Evolutionary conservation across 805 yeast species (phyloP), one percentile per base, ranked within the genome.

Genomic region (Brettanomyces anomalus): DNA sequence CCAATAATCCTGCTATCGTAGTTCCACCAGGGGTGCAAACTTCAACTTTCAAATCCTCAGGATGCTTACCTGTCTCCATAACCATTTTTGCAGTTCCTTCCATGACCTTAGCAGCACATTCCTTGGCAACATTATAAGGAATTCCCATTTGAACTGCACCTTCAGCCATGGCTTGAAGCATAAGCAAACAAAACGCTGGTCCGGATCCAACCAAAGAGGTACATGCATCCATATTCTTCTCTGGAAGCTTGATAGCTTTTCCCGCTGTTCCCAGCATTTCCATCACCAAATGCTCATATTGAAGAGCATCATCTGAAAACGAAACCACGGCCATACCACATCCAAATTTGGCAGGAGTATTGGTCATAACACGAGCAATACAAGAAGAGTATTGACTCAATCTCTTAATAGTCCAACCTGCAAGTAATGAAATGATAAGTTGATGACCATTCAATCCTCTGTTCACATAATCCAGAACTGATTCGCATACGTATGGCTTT

Each of bases 21-120:
- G 97, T 89, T 30, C 98, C 98, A 26, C 93, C 98, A 19, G 98
- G 98, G 0, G 98, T 93, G 59, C 96, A 88, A 7, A 93, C 93
- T 53, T 80, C 81, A 59, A 84, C 79, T 59, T 85, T 85, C 60
- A 93, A 72, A 11, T 76, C 86, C 16, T 93, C 90, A 10, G 98
- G 98, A 57, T 90, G 96, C 36, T 72, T 77, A 3, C 86, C 88
- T 10, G 88, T 80, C 50, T 77, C 76, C 49, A 81, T 74, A 1
- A 82, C 89, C 96, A 93, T 85, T 64, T 79, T 80, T 14, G 93
- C 90, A 13, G 97, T 85, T 19, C 98, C 98, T 61, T 83, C 89
- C 77, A 88, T 72, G 16, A 90, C 96, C 64, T 88, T 90, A 24
- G 95, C 85, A 10, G 97, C 97, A 53, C 94, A 81, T 49, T 81